phyloP scores from a whole-genome alignment of 345 rosid genomes.

The Syzygium oleosum region DNA sequence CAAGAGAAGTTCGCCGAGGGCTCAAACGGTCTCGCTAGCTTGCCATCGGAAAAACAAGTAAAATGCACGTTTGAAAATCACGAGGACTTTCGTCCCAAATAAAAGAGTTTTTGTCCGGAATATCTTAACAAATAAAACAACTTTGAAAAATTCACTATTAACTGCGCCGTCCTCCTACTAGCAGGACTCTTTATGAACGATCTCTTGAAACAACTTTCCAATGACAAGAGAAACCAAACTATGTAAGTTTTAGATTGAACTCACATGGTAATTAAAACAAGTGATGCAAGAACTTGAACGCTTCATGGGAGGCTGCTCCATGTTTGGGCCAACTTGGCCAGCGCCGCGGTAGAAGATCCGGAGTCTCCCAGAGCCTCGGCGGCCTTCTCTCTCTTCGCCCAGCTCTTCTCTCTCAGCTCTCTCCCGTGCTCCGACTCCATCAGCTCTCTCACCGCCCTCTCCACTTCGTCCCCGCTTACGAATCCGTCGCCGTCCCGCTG shows the following conservation, averaged over 20 bases:
- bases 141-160: no score
- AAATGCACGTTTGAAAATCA: background rate
- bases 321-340: background rate
- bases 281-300: background rate
- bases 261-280: background rate
- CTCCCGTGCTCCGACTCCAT: constrained; percentile 5
- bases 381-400: background rate
- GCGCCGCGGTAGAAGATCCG: background rate
- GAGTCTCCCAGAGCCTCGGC: background rate
- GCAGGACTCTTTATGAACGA: no score
- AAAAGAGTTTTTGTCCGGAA: no score
- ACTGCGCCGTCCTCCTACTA: no score
- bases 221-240: no score
- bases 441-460: constrained; percentile 5
- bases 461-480: constrained; percentile 2
- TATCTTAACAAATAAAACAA: no score
- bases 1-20: background rate
- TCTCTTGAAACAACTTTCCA: no score
- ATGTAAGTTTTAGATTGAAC: no score
- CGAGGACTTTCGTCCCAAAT: background rate
- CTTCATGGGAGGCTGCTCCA: background rate
- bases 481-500: background rate
- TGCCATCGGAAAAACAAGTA: background rate
- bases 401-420: background rate
- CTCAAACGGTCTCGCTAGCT: background rate